These are phyloP conservation scores for Hamigera avellanea DNA, from an alignment of 495 filamentous ascomycete species.

Conservation along the genomic window DNA sequence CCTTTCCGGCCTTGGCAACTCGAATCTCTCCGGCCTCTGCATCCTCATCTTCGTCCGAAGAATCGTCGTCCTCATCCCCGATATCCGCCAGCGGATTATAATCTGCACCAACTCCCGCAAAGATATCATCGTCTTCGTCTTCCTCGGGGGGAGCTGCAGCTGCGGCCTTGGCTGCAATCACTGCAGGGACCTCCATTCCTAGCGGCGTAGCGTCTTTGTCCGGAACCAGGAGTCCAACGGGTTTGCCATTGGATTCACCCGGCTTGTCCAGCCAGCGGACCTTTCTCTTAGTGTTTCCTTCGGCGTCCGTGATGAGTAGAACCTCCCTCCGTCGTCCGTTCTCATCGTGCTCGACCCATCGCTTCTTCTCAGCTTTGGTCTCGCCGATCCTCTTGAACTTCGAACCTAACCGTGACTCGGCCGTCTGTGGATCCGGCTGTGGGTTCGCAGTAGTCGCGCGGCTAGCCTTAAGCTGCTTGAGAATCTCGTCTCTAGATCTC, in stretches of 20 bases:
- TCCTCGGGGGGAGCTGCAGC: conserved; percentile 29
- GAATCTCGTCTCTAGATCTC: conserved; percentile 69
- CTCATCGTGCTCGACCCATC: conserved; percentile 64
- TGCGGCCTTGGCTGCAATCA: conserved; percentile 20
- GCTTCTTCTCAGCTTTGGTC: conserved; percentile 42
- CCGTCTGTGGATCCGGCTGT: conserved; percentile 45
- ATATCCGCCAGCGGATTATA: conserved; percentile 80
- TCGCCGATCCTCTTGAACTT: conserved; percentile 76
- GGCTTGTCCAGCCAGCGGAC: conserved; percentile 41
- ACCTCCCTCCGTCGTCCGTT: conserved; percentile 61
- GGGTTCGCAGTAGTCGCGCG: conserved; percentile 44
- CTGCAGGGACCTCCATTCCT: conserved; percentile 68
- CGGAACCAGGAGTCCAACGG: conserved; percentile 45
- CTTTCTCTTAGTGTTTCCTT: conserved; percentile 83
- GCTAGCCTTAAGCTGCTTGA: conserved; percentile 69
- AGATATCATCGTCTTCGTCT: conserved; percentile 63
- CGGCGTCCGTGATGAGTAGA: conserved; percentile 71
- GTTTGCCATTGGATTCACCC: conserved; percentile 24
- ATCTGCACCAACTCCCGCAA: conserved; percentile 73
- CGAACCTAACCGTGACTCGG: conserved; percentile 49
- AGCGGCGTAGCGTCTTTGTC: conserved; percentile 54
- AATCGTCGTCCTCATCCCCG: conserved; percentile 39
- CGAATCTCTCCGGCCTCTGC: conserved; percentile 9
- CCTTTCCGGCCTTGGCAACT: conserved; percentile 11
- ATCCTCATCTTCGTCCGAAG: conserved; percentile 32